Percentiles rank a stretch among this genome's conserved stretches.
Conservation (phyloP, 2,329 filamentous ascomycete genomes). For the Exserohilum turcica region DNA sequence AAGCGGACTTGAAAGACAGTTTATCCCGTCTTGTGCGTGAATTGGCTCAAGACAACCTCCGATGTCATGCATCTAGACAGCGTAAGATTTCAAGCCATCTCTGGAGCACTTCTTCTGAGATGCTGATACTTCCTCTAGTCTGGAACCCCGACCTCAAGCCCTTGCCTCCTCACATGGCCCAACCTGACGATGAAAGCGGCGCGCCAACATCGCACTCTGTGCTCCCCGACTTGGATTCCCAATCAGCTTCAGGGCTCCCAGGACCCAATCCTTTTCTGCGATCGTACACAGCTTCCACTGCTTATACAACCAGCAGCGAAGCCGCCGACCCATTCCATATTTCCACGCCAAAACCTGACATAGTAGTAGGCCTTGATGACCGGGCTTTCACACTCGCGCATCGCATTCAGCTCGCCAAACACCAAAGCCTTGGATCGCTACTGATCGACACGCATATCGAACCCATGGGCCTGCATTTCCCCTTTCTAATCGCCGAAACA, state of each 20-base stretch:
- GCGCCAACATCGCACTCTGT: conserved; percentile 5
- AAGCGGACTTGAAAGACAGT: conserved; percentile 24
- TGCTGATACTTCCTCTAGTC: conserved; percentile 10
- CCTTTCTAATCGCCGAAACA: conserved; percentile 22
- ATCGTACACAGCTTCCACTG: conserved; percentile 12
- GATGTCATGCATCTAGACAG: conserved; percentile 22
- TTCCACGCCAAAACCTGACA: conserved; percentile 25
- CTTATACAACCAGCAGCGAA: conserved; percentile 23
- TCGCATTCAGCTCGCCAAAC: conserved; percentile 11
- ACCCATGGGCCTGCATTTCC: conserved; percentile 24
- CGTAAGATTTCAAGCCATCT: conserved; percentile 8
- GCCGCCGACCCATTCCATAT: conserved; percentile 25
- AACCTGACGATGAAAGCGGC: conserved; percentile 6
- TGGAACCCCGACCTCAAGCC: conserved; percentile 25
- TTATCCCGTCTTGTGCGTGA: conserved; percentile 15
- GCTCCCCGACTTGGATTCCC: conserved; percentile 13
- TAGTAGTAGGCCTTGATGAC: conserved; percentile 21
- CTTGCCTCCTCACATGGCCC: conserved; percentile 1
- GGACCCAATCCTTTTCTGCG: conserved; percentile 17
- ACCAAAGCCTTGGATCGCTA: conserved; percentile 16
- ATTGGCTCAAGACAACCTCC: conserved; percentile 11
- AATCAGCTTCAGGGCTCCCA: conserved; percentile 8
- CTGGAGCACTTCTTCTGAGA: conserved; percentile 1
- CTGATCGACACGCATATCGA: conserved; percentile 22
- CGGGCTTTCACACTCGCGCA: conserved; percentile 10